These are phyloP conservation scores for Colletotrichum trifolii DNA, from an alignment of 2,329 filamentous ascomycete genomes.

Conservation along the genomic window DNA sequence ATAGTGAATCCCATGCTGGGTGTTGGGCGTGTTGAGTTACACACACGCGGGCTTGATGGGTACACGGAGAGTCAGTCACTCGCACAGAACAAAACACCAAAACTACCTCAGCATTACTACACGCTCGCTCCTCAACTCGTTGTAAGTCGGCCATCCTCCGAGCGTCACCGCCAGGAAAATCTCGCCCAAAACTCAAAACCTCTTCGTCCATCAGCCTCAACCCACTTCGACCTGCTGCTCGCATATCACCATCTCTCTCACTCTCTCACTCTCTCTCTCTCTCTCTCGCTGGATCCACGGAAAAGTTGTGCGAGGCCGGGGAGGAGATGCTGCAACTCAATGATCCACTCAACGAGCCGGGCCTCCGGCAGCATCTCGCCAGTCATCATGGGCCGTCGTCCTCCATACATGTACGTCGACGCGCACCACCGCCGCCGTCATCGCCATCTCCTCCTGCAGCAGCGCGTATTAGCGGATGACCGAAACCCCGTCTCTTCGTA, in stretches of 20 bases:
- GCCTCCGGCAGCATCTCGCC: slow-evolving; percentile 18
- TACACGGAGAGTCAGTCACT: too few species aligned
- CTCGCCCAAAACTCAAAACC: too few species aligned
- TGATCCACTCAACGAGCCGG: slow-evolving; percentile 32
- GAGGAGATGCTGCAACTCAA: slow-evolving; percentile 26
- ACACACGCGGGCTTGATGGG: too few species aligned
- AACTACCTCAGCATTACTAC: too few species aligned
- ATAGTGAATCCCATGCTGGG: slow-evolving; percentile 21
- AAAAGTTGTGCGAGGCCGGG: background rate
- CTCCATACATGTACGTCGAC: slow-evolving; percentile 26
- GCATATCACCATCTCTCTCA: background rate
- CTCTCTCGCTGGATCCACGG: background rate
- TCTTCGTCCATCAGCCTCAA: background rate
- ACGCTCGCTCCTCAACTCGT: background rate
- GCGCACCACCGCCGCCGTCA: slow-evolving; percentile 26
- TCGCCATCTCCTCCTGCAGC: slow-evolving; percentile 1
- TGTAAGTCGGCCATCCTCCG: slow-evolving; percentile 15
- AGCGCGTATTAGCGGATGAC: slow-evolving; percentile 13
- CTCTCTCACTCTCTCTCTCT: background rate
- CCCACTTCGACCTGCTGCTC: background rate
- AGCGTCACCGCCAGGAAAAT: background rate
- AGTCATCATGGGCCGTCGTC: slow-evolving; percentile 29
- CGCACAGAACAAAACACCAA: too few species aligned
- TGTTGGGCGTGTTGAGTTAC: background rate
- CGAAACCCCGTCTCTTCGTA: slow-evolving; percentile 7